Percentiles rank a stretch among this genome's conserved stretches.
phyloP scores from a whole-genome alignment of 1,284 basidiomycete species.

The Lentinula novae-zelandiae region DNA sequence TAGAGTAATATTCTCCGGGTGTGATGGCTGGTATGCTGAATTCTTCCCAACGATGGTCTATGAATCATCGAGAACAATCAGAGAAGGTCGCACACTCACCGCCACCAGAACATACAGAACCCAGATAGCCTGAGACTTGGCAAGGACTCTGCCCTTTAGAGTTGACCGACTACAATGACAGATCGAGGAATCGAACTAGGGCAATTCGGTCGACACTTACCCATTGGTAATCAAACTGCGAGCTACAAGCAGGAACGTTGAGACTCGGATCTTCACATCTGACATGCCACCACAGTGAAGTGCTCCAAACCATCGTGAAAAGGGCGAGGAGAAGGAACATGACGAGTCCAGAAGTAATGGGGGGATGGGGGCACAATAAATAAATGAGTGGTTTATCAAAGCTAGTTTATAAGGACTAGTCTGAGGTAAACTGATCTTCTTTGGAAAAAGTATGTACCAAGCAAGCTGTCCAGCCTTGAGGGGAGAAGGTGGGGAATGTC shows the following conservation, averaged over 20 bases:
- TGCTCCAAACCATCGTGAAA: background rate
- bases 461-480: background rate
- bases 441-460: background rate
- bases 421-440: background rate
- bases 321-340: background rate
- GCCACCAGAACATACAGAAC: background rate
- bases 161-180: background rate
- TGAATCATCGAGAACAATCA: no score
- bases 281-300: background rate
- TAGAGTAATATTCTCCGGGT: background rate
- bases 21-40: background rate
- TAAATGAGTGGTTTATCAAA: background rate
- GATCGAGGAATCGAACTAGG: background rate
- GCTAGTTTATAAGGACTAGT: background rate
- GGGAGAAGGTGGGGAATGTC: background rate
- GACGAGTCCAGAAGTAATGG: background rate
- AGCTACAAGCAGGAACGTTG: background rate
- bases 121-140: slow-evolving; percentile 6
- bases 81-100: background rate
- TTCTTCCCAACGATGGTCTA: background rate
- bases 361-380: background rate
- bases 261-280: background rate
- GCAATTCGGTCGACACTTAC: background rate
- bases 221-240: background rate
- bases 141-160: slow-evolving; percentile 1